phyloP scores from a whole-genome alignment of 495 filamentous ascomycete species.

The Lepidopterella palustris region DNA sequence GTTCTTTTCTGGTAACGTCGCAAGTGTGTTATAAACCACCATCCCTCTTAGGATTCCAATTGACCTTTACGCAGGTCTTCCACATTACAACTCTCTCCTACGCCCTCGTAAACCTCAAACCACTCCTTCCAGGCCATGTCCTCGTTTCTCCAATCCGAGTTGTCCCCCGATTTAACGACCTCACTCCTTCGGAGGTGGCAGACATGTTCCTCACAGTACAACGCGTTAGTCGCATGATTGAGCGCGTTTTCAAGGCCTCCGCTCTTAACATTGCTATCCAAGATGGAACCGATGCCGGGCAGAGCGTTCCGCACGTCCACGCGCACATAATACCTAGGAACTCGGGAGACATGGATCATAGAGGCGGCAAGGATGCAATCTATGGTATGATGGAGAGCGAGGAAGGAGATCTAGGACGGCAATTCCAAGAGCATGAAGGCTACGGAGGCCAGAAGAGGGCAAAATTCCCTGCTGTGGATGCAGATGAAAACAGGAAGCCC shows the following conservation, averaged over 20 bases:
- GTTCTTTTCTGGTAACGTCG: constrained; percentile 27
- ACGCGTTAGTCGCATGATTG: constrained; percentile 69
- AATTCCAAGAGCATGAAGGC: constrained; percentile 44
- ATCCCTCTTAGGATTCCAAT: not conserved
- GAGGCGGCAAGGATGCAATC: constrained; percentile 55
- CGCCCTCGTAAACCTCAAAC: constrained; percentile 90
- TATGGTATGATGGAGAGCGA: constrained; percentile 80
- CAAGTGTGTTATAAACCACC: constrained; percentile 13
- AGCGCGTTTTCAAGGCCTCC: constrained; percentile 53
- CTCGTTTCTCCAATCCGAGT: constrained; percentile 63
- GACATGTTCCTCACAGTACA: constrained; percentile 85
- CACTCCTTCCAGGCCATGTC: constrained; percentile 87
- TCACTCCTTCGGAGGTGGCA: constrained; percentile 63
- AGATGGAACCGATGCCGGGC: constrained; percentile 81
- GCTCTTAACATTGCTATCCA: constrained; percentile 88
- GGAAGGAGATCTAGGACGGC: constrained; percentile 72
- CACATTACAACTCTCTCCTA: constrained; percentile 69
- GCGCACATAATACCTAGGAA: constrained; percentile 85
- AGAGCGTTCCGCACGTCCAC: constrained; percentile 88
- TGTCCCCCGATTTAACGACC: constrained; percentile 68
- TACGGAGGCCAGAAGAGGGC: constrained; percentile 25
- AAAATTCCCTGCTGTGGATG: constrained; percentile 49
- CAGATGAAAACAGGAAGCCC: constrained; percentile 63
- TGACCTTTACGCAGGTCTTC: constrained; percentile 47
- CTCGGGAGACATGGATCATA: constrained; percentile 46